phyloP scores from a whole-genome alignment of 768 basidiomycete genomes.

The Ramaria rubella region DNA sequence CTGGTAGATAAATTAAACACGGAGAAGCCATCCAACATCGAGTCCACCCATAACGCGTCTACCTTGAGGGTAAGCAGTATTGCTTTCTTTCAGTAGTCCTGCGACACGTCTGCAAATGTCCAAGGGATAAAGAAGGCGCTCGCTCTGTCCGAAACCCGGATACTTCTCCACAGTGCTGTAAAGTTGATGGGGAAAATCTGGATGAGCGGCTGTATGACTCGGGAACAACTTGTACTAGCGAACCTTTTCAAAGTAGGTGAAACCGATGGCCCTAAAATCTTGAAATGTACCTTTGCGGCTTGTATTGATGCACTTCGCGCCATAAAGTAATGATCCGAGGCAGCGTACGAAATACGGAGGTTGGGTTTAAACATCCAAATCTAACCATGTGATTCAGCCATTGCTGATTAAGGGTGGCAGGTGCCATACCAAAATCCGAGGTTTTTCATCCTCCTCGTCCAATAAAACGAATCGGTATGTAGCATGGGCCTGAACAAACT shows the following conservation, averaged over 20 bases:
- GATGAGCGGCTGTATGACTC: too few relatives aligned
- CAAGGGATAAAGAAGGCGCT: slow-evolving; percentile 78
- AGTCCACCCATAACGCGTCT: slow-evolving; percentile 76
- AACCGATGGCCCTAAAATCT: slow-evolving; percentile 58
- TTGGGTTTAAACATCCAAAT: slow-evolving; percentile 94
- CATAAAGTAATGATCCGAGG: slow-evolving; percentile 46
- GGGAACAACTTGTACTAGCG: not conserved
- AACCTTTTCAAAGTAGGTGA: slow-evolving; percentile 46
- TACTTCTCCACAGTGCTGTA: slow-evolving; percentile 57
- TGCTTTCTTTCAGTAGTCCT: slow-evolving; percentile 68
- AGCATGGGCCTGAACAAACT: slow-evolving; percentile 87
- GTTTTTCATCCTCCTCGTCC: slow-evolving; percentile 80
- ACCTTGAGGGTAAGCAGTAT: slow-evolving; percentile 63
- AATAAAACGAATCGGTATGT: slow-evolving; percentile 85
- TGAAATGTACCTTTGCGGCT: slow-evolving; percentile 82
- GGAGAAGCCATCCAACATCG: slow-evolving; percentile 72
- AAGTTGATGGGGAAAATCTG: not conserved
- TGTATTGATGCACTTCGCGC: slow-evolving; percentile 56
- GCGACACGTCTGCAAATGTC: slow-evolving; percentile 68
- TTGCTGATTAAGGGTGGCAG: too few relatives aligned
- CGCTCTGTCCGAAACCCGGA: slow-evolving; percentile 83
- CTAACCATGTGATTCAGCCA: slow-evolving; percentile 32
- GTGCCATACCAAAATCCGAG: slow-evolving; percentile 65
- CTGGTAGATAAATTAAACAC: slow-evolving; percentile 9
- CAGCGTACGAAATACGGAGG: slow-evolving; percentile 70